Percentiles rank a stretch among this genome's conserved stretches.
These are phyloP conservation scores for Sisymbrium altissimum DNA, from an alignment of 345 rosid species.

Conservation along the genomic window DNA sequence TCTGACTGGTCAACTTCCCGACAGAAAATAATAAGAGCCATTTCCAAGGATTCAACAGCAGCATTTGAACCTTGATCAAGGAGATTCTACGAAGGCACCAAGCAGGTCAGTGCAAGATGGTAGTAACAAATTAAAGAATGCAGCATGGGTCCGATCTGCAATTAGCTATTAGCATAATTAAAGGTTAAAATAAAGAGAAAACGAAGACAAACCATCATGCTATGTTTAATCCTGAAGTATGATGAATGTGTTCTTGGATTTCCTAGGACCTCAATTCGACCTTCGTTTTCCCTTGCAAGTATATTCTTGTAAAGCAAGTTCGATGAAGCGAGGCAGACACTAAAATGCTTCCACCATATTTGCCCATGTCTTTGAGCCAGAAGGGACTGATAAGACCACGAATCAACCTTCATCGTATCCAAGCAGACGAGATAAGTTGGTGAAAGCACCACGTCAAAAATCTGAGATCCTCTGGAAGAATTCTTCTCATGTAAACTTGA, in stretches of 20 bases:
- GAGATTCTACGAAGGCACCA: constrained; percentile 54
- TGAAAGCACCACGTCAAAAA: constrained; percentile 31
- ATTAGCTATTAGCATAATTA: constrained; percentile 8
- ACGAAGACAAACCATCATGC: constrained; percentile 62
- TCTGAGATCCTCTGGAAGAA: constrained; percentile 37
- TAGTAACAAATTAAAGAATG: constrained; percentile 16
- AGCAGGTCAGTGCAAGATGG: constrained; percentile 29
- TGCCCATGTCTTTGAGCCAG: constrained; percentile 49
- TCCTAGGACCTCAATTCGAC: constrained; percentile 65
- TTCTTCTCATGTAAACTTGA: constrained; percentile 31
- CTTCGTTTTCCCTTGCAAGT: constrained; percentile 52
- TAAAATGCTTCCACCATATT: constrained; percentile 73
- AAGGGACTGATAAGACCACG: constrained; percentile 45
- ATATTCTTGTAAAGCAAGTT: constrained; percentile 48
- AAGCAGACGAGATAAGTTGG: constrained; percentile 79
- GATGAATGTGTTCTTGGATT: constrained; percentile 56
- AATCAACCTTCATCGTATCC: constrained; percentile 62
- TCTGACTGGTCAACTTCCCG: constrained; percentile 59
- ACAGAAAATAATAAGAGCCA: constrained; percentile 62
- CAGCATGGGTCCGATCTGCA: constrained; percentile 4
- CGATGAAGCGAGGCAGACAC: constrained; percentile 59
- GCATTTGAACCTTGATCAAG: constrained; percentile 49
- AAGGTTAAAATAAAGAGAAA: constrained; percentile 19
- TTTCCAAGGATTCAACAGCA: constrained; percentile 55
- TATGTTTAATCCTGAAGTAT: constrained; percentile 59